A percentile compares a stretch with the other conserved stretches of the same genome.
phyloP scores from a whole-genome alignment of 2,329 filamentous ascomycete genomes.

The Anisogramma anomala region DNA sequence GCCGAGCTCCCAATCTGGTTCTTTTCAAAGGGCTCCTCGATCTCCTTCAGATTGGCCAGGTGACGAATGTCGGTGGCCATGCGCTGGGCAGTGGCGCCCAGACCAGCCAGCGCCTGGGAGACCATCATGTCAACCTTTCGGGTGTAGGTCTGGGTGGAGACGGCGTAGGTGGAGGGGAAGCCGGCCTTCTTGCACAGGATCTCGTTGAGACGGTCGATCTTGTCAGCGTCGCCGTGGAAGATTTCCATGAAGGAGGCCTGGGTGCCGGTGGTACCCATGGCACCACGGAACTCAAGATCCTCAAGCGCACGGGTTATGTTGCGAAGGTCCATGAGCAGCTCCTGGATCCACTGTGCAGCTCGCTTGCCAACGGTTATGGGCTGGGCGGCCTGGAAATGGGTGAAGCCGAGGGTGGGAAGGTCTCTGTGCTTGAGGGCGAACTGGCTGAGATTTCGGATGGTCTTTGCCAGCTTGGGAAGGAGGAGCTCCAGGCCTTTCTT shows the following conservation, averaged over 20 bases:
- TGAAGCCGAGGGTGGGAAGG: constrained; percentile 63
- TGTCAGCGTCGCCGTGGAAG: constrained; percentile 36
- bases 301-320: constrained; percentile 58
- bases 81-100: constrained; percentile 67
- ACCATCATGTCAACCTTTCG: constrained; percentile 74
- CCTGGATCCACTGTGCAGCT: constrained; percentile 55
- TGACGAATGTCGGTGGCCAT: constrained; percentile 67
- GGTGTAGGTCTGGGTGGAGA: constrained; percentile 56
- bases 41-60: constrained; percentile 65
- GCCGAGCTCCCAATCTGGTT: constrained; percentile 63
- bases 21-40: constrained; percentile 47
- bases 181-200: constrained; percentile 43
- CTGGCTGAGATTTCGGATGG: constrained; percentile 59
- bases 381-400: constrained; percentile 56
- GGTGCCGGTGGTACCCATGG: constrained; percentile 56
- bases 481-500: constrained; percentile 65
- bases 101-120: constrained; percentile 66
- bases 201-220: constrained; percentile 43
- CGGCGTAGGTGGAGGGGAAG: constrained; percentile 43
- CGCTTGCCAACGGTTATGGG: constrained; percentile 54
- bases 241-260: constrained; percentile 46
- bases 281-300: constrained; percentile 64
- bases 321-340: constrained; percentile 63
- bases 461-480: constrained; percentile 64
- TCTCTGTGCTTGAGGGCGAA: constrained; percentile 63